Evolutionary conservation across 345 rosid genomes (phyloP).

Genomic region (Odontarrhena argentea): DNA sequence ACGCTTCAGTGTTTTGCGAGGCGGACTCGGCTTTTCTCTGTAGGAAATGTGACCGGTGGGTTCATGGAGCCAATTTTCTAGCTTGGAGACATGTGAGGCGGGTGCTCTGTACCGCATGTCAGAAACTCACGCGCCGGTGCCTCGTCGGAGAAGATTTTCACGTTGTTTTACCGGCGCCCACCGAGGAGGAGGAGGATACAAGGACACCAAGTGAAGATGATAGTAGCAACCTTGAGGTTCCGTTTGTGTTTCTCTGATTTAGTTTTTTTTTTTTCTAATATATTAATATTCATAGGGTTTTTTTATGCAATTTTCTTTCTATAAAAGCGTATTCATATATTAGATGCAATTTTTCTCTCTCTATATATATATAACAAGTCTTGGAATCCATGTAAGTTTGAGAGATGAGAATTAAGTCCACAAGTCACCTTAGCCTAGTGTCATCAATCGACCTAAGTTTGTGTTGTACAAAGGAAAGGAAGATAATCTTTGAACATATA

Average conservation of each 20-base stretch:
- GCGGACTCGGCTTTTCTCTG: constrained; percentile 84
- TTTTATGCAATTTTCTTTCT: constrained; percentile 21
- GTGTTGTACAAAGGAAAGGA: no score
- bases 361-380: no score
- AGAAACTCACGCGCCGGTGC: constrained; percentile 57
- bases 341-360: no score
- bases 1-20: constrained; percentile 68
- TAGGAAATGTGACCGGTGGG: constrained; percentile 65
- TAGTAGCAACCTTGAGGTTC: constrained; percentile 42
- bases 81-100: constrained; percentile 78
- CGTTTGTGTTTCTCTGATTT: constrained; percentile 65
- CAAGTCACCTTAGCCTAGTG: no score
- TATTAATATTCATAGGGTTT: constrained; percentile 27
- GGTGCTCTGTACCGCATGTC: constrained; percentile 67
- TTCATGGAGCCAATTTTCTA: constrained; percentile 80
- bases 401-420: no score
- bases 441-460: no score
- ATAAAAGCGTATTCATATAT: no score
- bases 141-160: constrained; percentile 55
- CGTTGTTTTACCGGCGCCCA: constrained; percentile 31
- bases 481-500: no score
- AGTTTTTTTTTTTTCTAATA: constrained; percentile 7
- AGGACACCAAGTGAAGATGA: constrained; percentile 33
- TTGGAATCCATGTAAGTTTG: no score
- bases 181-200: constrained; percentile 15